Conservation (phyloP, 2,329 filamentous ascomycete genomes). For the Clarireedia homoeocarpa region DNA sequence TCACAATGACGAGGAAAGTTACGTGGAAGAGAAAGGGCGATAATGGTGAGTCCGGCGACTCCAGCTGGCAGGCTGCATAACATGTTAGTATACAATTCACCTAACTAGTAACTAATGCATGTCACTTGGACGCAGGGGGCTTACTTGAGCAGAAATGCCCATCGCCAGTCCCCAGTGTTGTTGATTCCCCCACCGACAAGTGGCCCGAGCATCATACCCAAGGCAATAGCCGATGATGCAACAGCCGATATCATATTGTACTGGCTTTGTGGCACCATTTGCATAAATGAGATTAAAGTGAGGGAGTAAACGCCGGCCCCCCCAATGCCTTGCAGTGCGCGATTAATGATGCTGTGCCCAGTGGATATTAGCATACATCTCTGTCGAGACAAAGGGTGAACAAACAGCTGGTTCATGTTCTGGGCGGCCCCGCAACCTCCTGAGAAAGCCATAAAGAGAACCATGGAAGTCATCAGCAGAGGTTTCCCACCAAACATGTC, state of each 20-base stretch:
- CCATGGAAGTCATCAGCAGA: neutral
- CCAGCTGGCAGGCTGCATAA: neutral
- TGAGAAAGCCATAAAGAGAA: slow-evolving; percentile 2
- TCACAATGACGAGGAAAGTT: neutral
- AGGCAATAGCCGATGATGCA: neutral
- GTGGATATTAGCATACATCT: neutral
- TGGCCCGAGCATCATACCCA: neutral
- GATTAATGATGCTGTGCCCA: slow-evolving; percentile 10
- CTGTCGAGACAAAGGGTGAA: neutral
- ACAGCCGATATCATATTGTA: slow-evolving; percentile 31
- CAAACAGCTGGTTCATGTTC: neutral
- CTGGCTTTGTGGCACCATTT: slow-evolving; percentile 41
- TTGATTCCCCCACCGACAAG: neutral
- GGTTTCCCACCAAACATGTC: neutral
- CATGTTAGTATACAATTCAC: too few species aligned
- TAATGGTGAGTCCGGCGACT: neutral
- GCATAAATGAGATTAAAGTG: slow-evolving; percentile 39
- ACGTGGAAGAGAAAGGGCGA: neutral
- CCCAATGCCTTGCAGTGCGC: slow-evolving; percentile 36
- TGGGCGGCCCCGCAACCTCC: neutral
- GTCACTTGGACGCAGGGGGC: too few species aligned
- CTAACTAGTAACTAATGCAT: too few species aligned
- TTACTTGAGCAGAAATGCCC: neutral
- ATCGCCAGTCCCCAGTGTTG: neutral
- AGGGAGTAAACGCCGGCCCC: slow-evolving; percentile 39